A percentile compares a stretch with the other conserved stretches of the same genome.
Evolutionary conservation across 495 filamentous ascomycete genomes (phyloP).

Genomic region (Lophiotrema nucula): DNA sequence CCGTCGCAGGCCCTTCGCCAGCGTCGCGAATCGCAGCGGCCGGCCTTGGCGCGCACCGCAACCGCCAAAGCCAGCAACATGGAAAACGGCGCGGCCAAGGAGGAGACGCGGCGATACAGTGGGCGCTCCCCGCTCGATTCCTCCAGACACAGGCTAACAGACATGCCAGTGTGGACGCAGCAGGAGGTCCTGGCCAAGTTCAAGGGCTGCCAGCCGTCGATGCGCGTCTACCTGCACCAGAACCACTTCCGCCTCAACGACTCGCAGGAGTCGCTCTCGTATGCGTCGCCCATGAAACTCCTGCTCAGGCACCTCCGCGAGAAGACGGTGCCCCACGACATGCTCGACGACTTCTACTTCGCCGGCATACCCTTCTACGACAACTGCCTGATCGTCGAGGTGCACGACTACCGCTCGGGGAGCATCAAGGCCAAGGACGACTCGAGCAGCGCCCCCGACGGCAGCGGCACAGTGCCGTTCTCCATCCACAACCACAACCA

Average conservation of each 20-base stretch:
- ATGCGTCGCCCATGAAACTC: slow-evolving; percentile 85
- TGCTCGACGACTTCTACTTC: slow-evolving; percentile 66
- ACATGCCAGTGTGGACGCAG: slow-evolving; percentile 47
- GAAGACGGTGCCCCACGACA: slow-evolving; percentile 69
- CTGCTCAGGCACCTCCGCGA: slow-evolving; percentile 73
- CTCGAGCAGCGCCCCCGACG: slow-evolving; percentile 51
- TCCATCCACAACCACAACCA: slow-evolving; percentile 89
- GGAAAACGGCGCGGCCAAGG: slow-evolving; percentile 19
- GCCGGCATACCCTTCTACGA: slow-evolving; percentile 84
- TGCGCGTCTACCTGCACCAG: slow-evolving; percentile 81
- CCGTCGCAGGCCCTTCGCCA: slow-evolving; percentile 33
- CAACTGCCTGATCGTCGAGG: slow-evolving; percentile 88
- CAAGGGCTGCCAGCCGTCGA: slow-evolving; percentile 69
- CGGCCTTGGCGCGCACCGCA: slow-evolving; percentile 21
- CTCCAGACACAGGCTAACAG: not conserved
- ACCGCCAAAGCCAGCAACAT: slow-evolving; percentile 21
- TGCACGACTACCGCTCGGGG: slow-evolving; percentile 77
- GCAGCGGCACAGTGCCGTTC: slow-evolving; percentile 63
- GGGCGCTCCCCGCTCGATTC: not conserved
- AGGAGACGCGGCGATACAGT: slow-evolving; percentile 23
- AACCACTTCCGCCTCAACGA: slow-evolving; percentile 90
- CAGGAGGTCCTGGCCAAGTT: slow-evolving; percentile 82
- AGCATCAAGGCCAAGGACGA: slow-evolving; percentile 52
- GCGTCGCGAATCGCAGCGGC: slow-evolving; percentile 37
- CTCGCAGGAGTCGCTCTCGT: slow-evolving; percentile 86